Percentiles rank a stretch among this genome's conserved stretches.
These are phyloP conservation scores for Nicotiana tabacum DNA, from an alignment of 257 asterid genomes.

Conservation along the genomic window DNA sequence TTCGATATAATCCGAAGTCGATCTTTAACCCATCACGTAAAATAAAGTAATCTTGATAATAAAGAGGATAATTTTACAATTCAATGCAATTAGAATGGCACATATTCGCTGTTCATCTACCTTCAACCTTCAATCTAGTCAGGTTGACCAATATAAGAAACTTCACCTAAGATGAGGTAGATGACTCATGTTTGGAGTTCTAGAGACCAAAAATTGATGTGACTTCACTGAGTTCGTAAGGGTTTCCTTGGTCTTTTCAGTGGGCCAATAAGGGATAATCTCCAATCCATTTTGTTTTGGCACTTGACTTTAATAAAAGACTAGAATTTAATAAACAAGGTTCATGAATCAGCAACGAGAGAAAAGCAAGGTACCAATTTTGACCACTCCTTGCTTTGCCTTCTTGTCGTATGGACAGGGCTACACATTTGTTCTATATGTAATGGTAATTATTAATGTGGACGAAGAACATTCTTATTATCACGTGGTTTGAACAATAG, in stretches of 20 bases:
- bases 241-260: background rate
- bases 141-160: background rate
- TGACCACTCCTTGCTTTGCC: background rate
- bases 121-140: background rate
- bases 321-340: background rate
- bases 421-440: too few species aligned
- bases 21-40: too few species aligned
- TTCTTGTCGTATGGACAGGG: background rate
- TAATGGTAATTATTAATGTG: background rate
- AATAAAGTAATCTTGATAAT: background rate
- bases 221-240: background rate
- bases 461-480: background rate
- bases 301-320: background rate
- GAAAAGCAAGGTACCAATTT: background rate
- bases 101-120: background rate
- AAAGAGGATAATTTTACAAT: background rate
- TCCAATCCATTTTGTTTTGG: background rate
- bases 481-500: background rate
- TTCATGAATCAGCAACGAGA: background rate
- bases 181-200: background rate
- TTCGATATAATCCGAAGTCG: too few species aligned
- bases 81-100: background rate
- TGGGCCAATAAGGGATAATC: constrained; percentile 1
- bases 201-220: background rate
- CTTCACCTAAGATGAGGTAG: background rate